A percentile compares a stretch with the other conserved stretches of the same genome.
phyloP scores from a whole-genome alignment of 257 asterid genomes.

The Solanum microdontum region DNA sequence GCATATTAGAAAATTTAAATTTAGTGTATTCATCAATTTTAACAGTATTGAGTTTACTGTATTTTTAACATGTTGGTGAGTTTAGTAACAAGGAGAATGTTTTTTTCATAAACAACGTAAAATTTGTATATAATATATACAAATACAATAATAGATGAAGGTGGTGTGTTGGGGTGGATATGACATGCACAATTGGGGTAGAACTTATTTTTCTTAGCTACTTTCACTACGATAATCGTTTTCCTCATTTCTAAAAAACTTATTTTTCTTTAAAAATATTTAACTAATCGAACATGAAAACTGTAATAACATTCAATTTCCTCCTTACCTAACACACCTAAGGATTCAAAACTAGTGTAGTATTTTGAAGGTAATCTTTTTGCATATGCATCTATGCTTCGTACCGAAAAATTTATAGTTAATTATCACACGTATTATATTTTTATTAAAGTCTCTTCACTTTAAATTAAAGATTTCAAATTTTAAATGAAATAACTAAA shows the following conservation, averaged over 20 bases:
- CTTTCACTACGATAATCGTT: background rate
- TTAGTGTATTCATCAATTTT: background rate
- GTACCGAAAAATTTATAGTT: background rate
- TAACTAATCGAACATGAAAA: too few relatives aligned
- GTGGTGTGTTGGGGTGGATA: background rate
- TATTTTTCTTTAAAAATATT: rapidly evolving
- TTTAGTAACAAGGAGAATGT: background rate
- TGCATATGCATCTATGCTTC: background rate
- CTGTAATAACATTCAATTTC: background rate
- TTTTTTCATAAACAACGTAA: too few relatives aligned
- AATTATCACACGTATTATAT: too few relatives aligned
- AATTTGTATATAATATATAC: rapidly evolving
- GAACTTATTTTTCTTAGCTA: too few relatives aligned
- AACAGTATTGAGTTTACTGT: background rate
- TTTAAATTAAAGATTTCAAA: background rate
- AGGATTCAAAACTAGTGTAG: background rate
- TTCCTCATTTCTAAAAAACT: too few relatives aligned
- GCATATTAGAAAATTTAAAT: background rate
- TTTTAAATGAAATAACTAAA: background rate
- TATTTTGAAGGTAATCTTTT: background rate
- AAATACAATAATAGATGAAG: background rate
- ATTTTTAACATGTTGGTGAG: background rate
- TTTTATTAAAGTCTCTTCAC: background rate
- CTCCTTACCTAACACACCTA: background rate
- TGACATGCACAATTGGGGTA: background rate